Conservation (phyloP, 805 yeast genomes). For the Hyphopichia homilentoma region DNA sequence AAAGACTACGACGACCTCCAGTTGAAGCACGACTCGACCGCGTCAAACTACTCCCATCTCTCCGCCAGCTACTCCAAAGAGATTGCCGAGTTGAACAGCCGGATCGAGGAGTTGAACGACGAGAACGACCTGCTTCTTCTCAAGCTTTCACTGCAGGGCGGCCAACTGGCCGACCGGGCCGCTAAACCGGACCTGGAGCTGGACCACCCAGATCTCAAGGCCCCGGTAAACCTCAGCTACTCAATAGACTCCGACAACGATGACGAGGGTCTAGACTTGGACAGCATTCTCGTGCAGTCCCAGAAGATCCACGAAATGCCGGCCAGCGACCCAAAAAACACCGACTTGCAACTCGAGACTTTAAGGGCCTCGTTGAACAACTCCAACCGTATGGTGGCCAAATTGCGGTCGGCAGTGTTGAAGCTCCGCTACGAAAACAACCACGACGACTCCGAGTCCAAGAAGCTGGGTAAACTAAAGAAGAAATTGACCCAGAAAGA, state of each 20-base stretch:
- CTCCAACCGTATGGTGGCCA: slow-evolving; percentile 61
- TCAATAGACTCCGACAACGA: slow-evolving; percentile 21
- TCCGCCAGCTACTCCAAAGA: slow-evolving; percentile 38
- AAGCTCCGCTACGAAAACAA: slow-evolving; percentile 38
- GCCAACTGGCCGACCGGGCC: background rate
- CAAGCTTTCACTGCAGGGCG: slow-evolving; percentile 14
- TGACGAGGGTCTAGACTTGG: slow-evolving; percentile 30
- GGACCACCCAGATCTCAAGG: no score
- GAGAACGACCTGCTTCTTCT: slow-evolving; percentile 60
- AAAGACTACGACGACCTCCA: slow-evolving; percentile 48
- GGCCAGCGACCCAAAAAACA: slow-evolving; percentile 33
- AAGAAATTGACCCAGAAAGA: slow-evolving; percentile 12
- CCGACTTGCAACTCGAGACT: slow-evolving; percentile 61
- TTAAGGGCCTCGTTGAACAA: slow-evolving; percentile 59
- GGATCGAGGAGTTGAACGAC: slow-evolving; percentile 60
- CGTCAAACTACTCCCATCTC: slow-evolving; percentile 33
- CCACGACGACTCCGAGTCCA: slow-evolving; percentile 8
- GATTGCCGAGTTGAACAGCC: slow-evolving; percentile 44
- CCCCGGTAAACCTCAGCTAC: background rate
- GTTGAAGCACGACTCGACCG: slow-evolving; percentile 37
- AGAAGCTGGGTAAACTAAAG: slow-evolving; percentile 12
- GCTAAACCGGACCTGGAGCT: background rate
- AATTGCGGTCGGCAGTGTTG: slow-evolving; percentile 48
- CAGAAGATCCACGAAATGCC: slow-evolving; percentile 19
- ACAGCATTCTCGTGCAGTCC: slow-evolving; percentile 28